A percentile compares a stretch with the other conserved stretches of the same genome.
Evolutionary conservation across 2,329 filamentous ascomycete genomes (phyloP).

Genomic region (Thelonectria discophora): DNA sequence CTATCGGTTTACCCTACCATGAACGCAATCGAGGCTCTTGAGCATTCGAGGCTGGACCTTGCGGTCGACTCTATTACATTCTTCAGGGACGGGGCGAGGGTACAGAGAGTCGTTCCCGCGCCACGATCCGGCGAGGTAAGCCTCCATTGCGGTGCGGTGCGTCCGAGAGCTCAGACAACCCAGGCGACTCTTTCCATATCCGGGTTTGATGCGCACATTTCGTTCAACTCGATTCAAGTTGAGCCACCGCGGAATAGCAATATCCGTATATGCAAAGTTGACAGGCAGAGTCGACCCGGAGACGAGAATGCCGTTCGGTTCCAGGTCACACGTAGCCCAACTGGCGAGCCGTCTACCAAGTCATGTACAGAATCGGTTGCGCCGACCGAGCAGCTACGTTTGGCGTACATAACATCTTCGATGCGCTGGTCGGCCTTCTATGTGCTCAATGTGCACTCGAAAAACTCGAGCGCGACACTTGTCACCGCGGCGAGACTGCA

Average conservation of each 20-base stretch:
- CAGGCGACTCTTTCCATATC: neutral
- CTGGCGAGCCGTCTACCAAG: neutral
- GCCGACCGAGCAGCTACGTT: neutral
- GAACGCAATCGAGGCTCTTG: too few species aligned
- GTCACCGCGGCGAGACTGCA: neutral
- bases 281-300: neutral
- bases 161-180: neutral
- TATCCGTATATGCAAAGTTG: neutral
- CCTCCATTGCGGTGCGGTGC: neutral
- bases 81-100: neutral
- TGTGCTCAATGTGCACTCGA: neutral
- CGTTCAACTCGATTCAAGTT: neutral
- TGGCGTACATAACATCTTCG: neutral
- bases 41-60: neutral
- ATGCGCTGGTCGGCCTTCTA: slow-evolving; percentile 1
- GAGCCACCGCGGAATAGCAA: neutral
- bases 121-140: neutral
- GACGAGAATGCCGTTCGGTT: neutral
- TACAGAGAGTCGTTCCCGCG: neutral
- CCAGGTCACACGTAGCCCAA: neutral
- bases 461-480: neutral
- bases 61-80: neutral
- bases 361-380: too few species aligned
- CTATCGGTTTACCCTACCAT: too few species aligned
- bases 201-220: neutral